Evolutionary conservation across 495 filamentous ascomycete species (phyloP), one percentile per base, ranked within the genome.

Genomic region (Aspergillus bertholletiae): DNA sequence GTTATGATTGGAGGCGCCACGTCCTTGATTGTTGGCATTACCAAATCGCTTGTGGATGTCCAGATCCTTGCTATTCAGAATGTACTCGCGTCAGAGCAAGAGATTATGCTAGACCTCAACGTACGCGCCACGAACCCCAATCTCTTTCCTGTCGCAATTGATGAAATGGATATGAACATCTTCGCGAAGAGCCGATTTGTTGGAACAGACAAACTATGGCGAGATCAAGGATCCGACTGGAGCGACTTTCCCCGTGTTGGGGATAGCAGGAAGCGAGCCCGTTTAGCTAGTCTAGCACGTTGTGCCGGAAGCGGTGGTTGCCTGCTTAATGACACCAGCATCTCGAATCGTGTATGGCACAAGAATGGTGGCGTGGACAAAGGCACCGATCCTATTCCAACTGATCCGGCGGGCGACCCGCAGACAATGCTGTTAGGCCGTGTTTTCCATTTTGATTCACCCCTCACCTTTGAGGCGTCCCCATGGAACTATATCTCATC

Each of bases 71-170:
- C 85, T 35, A 88, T 98, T 56, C 83, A 86, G 58, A 92, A 96
- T 60, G 90, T 98, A 17, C 80, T 97, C 27, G 92, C 92, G 6
- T 96, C 90, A 56, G 88, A 96, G 65, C 89, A 96, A 68, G 95
- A 97, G 63, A 79, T 98, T 18, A 97, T 98, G 86, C 77, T 98
- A 56, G 93, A 98, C 62, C 74, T 97, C 8, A 83, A 88, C n/a
- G 88, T 98, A 34, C 79, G 79, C 55, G 94, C 93, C 1, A 76
- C 89, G 54, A 98, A 98, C 64, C 94, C 92, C 0, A 98, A 98
- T 58, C 79, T 96, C 18, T 86, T 97, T 40, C 83, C 88, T 15
- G 84, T 98, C 23, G 86, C 86, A 8, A 83, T 98, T 47, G 84
- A 88, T 57, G 82, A 88, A 24, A 87, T 93, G 61, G 88, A 97